Evolutionary conservation across 805 yeast genomes (phyloP).

Genomic region (Candida yuanshanica): DNA sequence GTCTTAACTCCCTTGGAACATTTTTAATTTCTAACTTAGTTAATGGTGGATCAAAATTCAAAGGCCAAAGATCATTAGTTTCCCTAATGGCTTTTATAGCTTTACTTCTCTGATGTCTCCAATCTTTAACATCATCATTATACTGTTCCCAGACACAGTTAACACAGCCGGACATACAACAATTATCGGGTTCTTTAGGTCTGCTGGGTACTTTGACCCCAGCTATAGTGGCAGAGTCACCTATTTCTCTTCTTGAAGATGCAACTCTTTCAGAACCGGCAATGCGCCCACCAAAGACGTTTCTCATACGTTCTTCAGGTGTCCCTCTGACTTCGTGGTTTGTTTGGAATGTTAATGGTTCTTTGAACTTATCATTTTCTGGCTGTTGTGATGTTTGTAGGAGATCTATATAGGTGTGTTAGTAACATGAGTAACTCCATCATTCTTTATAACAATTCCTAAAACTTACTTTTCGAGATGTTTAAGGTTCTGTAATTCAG

Average conservation of each 20-base stretch:
- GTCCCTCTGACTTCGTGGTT: slow-evolving; percentile 27
- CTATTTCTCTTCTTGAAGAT: slow-evolving; percentile 26
- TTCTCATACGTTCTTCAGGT: slow-evolving; percentile 42
- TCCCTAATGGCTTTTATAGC: slow-evolving; percentile 50
- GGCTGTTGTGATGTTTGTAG: background rate
- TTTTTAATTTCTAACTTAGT: slow-evolving; percentile 34
- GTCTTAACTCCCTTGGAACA: slow-evolving; percentile 34
- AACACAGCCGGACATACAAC: slow-evolving; percentile 96
- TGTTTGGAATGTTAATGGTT: slow-evolving; percentile 24
- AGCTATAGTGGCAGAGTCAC: slow-evolving; percentile 28
- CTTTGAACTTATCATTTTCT: background rate
- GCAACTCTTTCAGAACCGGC: slow-evolving; percentile 44
- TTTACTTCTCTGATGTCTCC: slow-evolving; percentile 54
- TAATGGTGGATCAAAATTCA: slow-evolving; percentile 54
- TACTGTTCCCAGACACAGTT: slow-evolving; percentile 96
- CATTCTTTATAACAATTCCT: background rate
- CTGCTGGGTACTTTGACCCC: slow-evolving; percentile 78
- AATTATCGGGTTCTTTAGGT: slow-evolving; percentile 89
- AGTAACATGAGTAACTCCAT: background rate
- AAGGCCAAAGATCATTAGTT: slow-evolving; percentile 54
- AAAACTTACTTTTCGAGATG: background rate
- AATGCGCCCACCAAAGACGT: slow-evolving; percentile 51
- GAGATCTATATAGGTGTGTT: background rate
- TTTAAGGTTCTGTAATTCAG: background rate
- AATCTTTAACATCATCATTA: slow-evolving; percentile 80